Conservation (phyloP, 805 yeast species). For the Wickerhamiella alocasiicola region DNA sequence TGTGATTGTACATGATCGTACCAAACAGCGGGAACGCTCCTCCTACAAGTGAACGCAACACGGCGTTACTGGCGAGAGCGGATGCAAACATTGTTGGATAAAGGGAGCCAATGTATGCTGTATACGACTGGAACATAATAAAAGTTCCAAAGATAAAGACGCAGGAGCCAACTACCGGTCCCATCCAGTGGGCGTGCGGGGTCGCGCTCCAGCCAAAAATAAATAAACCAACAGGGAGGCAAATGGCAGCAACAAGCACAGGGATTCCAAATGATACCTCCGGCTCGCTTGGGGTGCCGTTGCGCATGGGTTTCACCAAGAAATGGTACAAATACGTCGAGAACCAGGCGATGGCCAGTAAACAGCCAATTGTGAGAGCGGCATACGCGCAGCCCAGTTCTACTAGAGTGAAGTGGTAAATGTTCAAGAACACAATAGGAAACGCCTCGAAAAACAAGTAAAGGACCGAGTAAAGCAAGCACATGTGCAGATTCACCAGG, state of each 20-base stretch:
- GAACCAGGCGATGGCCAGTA: constrained; percentile 27
- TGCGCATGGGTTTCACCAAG: not conserved
- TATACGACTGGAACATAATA: constrained; percentile 39
- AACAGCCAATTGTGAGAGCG: constrained; percentile 35
- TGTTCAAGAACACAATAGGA: constrained; percentile 40
- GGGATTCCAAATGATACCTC: constrained; percentile 19
- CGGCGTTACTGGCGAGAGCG: constrained; percentile 51
- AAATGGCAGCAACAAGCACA: constrained; percentile 32
- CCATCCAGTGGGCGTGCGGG: constrained; percentile 40
- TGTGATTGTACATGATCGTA: constrained; percentile 39
- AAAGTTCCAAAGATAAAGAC: constrained; percentile 33
- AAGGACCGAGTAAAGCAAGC: constrained; percentile 39
- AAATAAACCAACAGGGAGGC: constrained; percentile 43
- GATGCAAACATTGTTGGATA: constrained; percentile 5
- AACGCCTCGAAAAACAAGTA: constrained; percentile 51
- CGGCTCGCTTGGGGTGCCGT: constrained; percentile 5
- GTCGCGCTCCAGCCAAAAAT: constrained; percentile 50
- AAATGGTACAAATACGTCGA: constrained; percentile 3
- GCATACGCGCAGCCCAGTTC: constrained; percentile 38
- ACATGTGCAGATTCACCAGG: constrained; percentile 39
- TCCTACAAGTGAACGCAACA: constrained; percentile 43
- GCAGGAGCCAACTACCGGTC: constrained; percentile 35
- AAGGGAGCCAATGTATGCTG: constrained; percentile 29
- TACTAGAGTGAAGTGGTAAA: constrained; percentile 36
- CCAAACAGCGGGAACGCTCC: constrained; percentile 57